Base-by-base conservation (phyloP, 257 asterid genomes). In the Buddleja alternifolia region DNA sequence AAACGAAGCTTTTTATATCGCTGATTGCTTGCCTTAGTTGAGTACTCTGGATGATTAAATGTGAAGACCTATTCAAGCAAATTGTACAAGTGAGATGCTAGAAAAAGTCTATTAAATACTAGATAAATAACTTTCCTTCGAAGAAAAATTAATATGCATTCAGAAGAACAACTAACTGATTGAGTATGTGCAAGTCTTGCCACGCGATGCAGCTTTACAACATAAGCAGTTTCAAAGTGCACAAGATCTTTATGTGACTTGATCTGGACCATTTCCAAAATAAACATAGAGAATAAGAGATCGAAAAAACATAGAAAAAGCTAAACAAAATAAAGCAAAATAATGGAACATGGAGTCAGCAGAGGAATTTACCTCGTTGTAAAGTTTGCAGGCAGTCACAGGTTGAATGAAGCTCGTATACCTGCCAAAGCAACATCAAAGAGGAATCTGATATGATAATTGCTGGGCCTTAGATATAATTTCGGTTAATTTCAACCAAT, bases 211-310 rank as follows among this genome's bases (percentile, higher is more conserved):
- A 91, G 81, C 83, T 94, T 94, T 68, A 91, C 99, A 72, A 94
- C 99, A 56, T 94, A 94, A 57, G 97, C 93, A 74, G 99, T 94
- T 91, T 94, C 97, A 63, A 91, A 89, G 84, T 94, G 97, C 81
- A 82, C 75, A 36, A 94, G 95, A 91, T 94, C 97, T 65, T 87
- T 89, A 80, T 94, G 97, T 14, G 96, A 75, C 81, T 89, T 90
- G 70, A 94, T 89, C 99, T 91, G 87, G 54, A 63, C 6, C 45
- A 79, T 71, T 44, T 58, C 58, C 47, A 75, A 63, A 69, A 79
- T 20, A 55, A 55, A 46, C 47, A 63, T 21, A 21, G 59, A 52
- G 42, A 15, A 15, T 37, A 51, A 58, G 53, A 36, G 10, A 57
- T 2, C 4, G 40, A 48, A 36, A 7, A 48, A 34, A 23, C 47